These are phyloP conservation scores for Coemansia sp. DNA, from an alignment of 192 early-diverging fungal genomes.

Conservation along the genomic window DNA sequence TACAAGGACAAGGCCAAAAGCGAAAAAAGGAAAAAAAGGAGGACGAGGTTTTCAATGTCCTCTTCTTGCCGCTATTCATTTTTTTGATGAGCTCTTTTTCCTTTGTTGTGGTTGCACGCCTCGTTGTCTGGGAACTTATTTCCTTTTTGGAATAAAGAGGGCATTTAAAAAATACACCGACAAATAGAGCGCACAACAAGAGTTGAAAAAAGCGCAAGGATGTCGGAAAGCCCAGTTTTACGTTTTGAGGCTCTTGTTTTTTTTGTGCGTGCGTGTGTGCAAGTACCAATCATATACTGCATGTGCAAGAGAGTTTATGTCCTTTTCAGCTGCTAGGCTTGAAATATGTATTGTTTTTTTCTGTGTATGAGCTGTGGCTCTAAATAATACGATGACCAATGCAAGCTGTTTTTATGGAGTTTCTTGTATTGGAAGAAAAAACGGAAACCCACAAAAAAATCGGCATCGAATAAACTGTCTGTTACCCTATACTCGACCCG, in stretches of 20 bases:
- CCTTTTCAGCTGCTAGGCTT: not conserved
- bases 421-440: not conserved
- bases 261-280: not conserved
- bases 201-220: no score
- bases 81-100: not conserved
- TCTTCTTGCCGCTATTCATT: not conserved
- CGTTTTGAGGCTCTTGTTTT: not conserved
- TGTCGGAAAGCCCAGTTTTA: not conserved
- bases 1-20: no score
- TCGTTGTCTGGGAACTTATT: not conserved
- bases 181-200: slow-evolving; percentile 1
- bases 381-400: not conserved
- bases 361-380: not conserved
- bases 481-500: not conserved
- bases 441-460: no score
- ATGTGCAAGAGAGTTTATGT: not conserved
- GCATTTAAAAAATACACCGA: not conserved
- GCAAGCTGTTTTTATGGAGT: not conserved
- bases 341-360: no score
- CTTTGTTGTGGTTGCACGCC: not conserved
- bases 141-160: not conserved
- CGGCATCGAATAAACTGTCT: no score
- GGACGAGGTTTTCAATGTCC: not conserved
- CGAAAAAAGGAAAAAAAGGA: not conserved
- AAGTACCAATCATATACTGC: not conserved